Evolutionary conservation across 2,329 filamentous ascomycete genomes (phyloP).

Genomic region (Aspergillus amoenus): DNA sequence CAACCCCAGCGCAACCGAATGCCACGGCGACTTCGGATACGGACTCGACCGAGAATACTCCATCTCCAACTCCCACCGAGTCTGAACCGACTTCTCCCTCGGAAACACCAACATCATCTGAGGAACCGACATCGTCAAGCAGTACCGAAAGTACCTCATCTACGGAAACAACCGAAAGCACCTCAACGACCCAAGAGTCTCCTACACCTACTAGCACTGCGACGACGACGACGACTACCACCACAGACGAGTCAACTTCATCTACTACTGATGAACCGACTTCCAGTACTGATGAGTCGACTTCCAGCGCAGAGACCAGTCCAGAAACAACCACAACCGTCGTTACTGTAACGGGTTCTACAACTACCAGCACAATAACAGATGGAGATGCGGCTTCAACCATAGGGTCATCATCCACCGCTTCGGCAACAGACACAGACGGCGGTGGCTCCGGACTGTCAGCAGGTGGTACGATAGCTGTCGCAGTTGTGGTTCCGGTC

Average conservation of each 20-base stretch:
- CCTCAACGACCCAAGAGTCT: constrained; percentile 13
- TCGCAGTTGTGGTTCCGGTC: constrained; percentile 92
- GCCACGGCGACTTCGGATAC: not conserved
- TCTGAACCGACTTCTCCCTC: constrained; percentile 23
- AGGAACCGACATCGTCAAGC: constrained; percentile 15
- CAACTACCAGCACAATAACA: constrained; percentile 14
- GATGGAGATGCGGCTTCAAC: constrained; percentile 25
- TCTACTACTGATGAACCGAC: constrained; percentile 10
- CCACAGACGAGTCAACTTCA: constrained; percentile 19
- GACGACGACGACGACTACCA: not conserved
- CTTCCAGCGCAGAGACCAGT: constrained; percentile 14
- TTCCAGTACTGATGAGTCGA: constrained; percentile 20
- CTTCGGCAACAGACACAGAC: constrained; percentile 25
- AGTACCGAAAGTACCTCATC: constrained; percentile 11
- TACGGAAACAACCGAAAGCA: constrained; percentile 10
- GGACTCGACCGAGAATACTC: not conserved
- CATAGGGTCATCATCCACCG: constrained; percentile 24
- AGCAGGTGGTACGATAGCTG: constrained; percentile 71
- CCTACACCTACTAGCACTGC: not conserved
- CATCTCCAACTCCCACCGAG: constrained; percentile 10
- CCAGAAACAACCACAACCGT: constrained; percentile 15
- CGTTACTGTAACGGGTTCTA: constrained; percentile 19
- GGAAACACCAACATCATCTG: constrained; percentile 12
- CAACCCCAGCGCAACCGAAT: not conserved
- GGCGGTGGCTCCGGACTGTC: constrained; percentile 38